Evolutionary conservation across 2,329 filamentous ascomycete species (phyloP).

Genomic region (Sarocladium strictum): DNA sequence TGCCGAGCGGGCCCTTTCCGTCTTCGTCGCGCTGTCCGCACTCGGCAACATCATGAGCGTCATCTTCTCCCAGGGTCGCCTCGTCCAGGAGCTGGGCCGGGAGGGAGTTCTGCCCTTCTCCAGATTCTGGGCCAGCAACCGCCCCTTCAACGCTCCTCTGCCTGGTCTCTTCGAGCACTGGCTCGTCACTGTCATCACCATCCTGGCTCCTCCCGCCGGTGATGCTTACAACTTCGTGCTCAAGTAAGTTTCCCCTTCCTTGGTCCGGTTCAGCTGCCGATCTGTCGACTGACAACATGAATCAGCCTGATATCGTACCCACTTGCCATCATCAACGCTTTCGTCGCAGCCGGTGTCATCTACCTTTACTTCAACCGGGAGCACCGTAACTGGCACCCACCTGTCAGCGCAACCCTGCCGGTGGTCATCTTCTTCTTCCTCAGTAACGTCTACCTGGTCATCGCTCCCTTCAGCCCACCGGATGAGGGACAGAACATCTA

Average conservation of each 20-base stretch:
- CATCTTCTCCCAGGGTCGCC: constrained; percentile 61
- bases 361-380: constrained; percentile 45
- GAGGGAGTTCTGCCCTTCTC: constrained; percentile 62
- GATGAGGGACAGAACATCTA: constrained; percentile 46
- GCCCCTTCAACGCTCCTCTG: constrained; percentile 56
- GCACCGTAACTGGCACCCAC: constrained; percentile 45
- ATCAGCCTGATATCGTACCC: constrained; percentile 57
- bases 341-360: constrained; percentile 46
- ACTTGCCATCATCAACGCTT: constrained; percentile 50
- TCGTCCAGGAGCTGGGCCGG: constrained; percentile 60
- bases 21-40: constrained; percentile 62
- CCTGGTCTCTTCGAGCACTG: constrained; percentile 59
- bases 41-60: constrained; percentile 63
- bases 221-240: constrained; percentile 61
- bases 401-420: constrained; percentile 47
- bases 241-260: constrained; percentile 37
- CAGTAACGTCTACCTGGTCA: constrained; percentile 55
- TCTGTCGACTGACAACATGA: constrained; percentile 9
- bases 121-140: constrained; percentile 56
- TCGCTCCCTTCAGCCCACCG: constrained; percentile 53
- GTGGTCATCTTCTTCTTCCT: constrained; percentile 53
- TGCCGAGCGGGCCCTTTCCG: constrained; percentile 54
- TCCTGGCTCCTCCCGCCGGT: constrained; percentile 60
- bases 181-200: constrained; percentile 57
- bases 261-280: background rate